Percentiles rank a stretch among this genome's conserved stretches.
These are phyloP conservation scores for Cryptococcus sp. DNA, from an alignment of 1,284 basidiomycete genomes.

Conservation along the genomic window DNA sequence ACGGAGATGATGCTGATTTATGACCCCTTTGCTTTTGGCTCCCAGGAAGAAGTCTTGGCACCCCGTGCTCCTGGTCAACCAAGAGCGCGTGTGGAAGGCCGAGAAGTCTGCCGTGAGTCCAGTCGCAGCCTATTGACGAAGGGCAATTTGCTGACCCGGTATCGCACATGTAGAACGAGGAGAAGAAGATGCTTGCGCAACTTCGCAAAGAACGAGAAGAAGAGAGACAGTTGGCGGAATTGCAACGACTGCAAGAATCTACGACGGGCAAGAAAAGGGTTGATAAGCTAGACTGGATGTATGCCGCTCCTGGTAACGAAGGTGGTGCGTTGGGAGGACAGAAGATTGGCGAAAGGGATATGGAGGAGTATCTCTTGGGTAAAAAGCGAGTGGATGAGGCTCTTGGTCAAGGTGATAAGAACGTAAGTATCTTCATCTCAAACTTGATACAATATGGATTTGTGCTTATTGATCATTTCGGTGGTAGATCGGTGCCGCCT, in stretches of 20 bases:
- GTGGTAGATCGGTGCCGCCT: constrained; percentile 71
- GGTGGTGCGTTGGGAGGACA: constrained; percentile 64
- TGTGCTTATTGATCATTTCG: constrained; percentile 1
- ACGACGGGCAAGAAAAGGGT: constrained; percentile 91
- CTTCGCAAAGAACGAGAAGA: constrained; percentile 96
- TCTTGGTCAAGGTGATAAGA: constrained; percentile 77
- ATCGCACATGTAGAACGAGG: constrained; percentile 68
- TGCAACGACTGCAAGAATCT: constrained; percentile 90
- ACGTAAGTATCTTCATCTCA: constrained; percentile 59
- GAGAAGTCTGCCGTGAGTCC: constrained; percentile 86
- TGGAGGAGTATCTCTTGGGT: constrained; percentile 96
- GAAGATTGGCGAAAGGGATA: constrained; percentile 65
- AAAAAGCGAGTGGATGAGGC: constrained; percentile 98
- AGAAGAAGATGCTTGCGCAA: constrained; percentile 97
- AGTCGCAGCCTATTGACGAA: not conserved
- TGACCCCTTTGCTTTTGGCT: constrained; percentile 42
- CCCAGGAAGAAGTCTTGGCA: constrained; percentile 99
- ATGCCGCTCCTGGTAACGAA: constrained; percentile 86
- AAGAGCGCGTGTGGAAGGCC: constrained; percentile 98
- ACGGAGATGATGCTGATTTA: not conserved
- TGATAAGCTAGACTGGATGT: constrained; percentile 99
- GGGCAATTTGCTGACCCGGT: not conserved
- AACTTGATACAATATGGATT: not conserved
- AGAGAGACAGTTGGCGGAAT: constrained; percentile 91
- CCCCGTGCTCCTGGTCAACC: constrained; percentile 95